Evolutionary conservation across 305 asterid genomes (phyloP), one percentile per base, ranked within the genome.

Genomic region (Lippia alba): DNA sequence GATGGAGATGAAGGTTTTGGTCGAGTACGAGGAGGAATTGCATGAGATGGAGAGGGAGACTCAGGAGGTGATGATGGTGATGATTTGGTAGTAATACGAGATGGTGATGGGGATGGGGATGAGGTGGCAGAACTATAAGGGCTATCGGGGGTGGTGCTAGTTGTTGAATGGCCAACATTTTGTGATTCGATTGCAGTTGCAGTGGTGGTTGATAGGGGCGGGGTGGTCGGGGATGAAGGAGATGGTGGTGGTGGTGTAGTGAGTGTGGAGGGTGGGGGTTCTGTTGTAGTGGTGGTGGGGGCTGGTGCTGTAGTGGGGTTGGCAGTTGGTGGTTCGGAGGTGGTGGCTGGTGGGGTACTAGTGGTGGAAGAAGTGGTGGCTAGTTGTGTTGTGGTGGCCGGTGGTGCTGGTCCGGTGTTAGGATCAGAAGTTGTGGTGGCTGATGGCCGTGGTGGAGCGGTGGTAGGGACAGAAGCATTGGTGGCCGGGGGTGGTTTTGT

Each of bases 21-120:
- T 74, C 58, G 74, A 54, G 84, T 17, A 66, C 71, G 76, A 60
- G 84, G 73, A 34, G 76, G 17, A 3, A 24, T 24, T n/a, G 73
- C 66, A 56, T 51, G 72, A 64, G 84, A 49, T 36, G 89, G 86
- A 58, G 85, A 76, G 18, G 81, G 50, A 56, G 87, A 67, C 67
- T 74, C 85, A 56, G 86, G 83, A 60, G 87, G 82, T 55, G 83
- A 69, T 58, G 82, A 61, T 65, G 83, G 36, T 30, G 30, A 71
- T 33, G 86, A 61, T 76, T 67, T 80, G 30, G 71, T 59, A 51
- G 75, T 57, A 49, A 34, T 9, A 45, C 49, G 71, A 32, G 83
- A 71, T 65, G 82, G 83, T 20, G 41, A 36, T 36, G 87, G 82
- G 50, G 83, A 36, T 36, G 41, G 9, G 5, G 55, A 49, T 49